phyloP scores from a whole-genome alignment of 140 eudicot genomes.

The Senecio squalidus region DNA sequence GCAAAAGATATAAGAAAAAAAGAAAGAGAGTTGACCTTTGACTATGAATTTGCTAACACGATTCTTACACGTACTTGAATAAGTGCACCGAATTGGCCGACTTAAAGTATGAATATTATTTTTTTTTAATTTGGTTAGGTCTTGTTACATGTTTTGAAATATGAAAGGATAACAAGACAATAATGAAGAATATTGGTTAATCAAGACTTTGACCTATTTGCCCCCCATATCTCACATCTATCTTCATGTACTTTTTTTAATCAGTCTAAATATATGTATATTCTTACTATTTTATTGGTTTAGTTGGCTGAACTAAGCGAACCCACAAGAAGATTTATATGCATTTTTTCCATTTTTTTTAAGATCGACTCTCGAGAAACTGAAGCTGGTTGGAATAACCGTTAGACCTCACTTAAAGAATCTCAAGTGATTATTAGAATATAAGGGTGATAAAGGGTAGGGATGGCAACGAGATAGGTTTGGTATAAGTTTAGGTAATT shows the following conservation, averaged over 20 bases:
- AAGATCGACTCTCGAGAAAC: too few relatives aligned
- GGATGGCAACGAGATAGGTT: too few relatives aligned
- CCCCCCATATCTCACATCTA: neutral
- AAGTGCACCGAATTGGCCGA: slow-evolving; percentile 12
- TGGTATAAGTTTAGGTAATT: too few relatives aligned
- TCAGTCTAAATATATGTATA: neutral
- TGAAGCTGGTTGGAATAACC: too few relatives aligned
- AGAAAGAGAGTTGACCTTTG: slow-evolving; percentile 33
- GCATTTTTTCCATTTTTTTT: too few relatives aligned
- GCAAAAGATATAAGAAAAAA: slow-evolving; percentile 1
- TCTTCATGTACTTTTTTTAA: neutral
- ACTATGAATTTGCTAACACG: slow-evolving; percentile 31
- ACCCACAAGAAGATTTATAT: neutral
- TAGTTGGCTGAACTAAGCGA: neutral
- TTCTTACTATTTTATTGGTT: too few relatives aligned
- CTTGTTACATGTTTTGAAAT: slow-evolving; percentile 16
- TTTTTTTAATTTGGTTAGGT: slow-evolving; percentile 15
- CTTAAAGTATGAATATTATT: slow-evolving; percentile 14
- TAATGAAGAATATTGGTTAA: slow-evolving; percentile 4
- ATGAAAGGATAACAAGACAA: slow-evolving; percentile 1
- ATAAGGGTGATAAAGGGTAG: too few relatives aligned
- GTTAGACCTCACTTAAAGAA: too few relatives aligned
- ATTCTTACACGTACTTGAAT: slow-evolving; percentile 22
- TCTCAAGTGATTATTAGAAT: too few relatives aligned
- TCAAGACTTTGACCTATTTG: slow-evolving; percentile 12